Evolutionary conservation across 345 rosid genomes (phyloP), one percentile per base, ranked within the genome.

Genomic region (Nasturtium officinale): DNA sequence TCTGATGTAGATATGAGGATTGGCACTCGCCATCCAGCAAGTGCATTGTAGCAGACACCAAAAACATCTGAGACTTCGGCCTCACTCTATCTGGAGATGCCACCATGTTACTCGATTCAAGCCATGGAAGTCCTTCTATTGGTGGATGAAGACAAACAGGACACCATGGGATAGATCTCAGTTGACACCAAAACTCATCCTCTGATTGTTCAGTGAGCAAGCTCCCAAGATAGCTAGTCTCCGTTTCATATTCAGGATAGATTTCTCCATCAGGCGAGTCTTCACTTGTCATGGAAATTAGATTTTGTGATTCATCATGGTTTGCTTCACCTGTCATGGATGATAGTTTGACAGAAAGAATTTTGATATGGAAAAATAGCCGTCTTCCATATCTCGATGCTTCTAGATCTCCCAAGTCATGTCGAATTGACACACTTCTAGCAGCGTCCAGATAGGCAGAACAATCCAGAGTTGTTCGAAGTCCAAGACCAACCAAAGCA

Each of bases 161-260:
- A 82, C 98, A 93, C 96, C 97, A 93, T 56, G 88, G 61, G 61
- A 89, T 87, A 71, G 82, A 74, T 84, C 83, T 89, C 73, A 93
- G 57, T 77, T 90, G 94, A 75, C 83, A 79, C 98, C 98, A 93
- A 81, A 93, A 93, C n/a, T 82, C 87, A 65, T 89, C 90, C 80
- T 85, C 96, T 21, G 83, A 71, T 80, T 78, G 81, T 75, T 83
- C 85, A 72, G 77, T 83, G 78, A 78, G 68, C 64, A 86, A 61
- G 78, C 77, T 84, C 64, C 83, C 78, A 70, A 87, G 76, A 77
- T 69, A 82, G 52, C 71, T 79, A 75, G 78, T 60, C 55, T 78
- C 86, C 15, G 72, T 51, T 61, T 78, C 83, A 81, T 80, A 81
- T 67, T 64, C 51, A 77, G 62, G 62, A 69, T 53, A 60, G 55